A percentile compares a stretch with the other conserved stretches of the same genome.
phyloP scores from a whole-genome alignment of 2,329 filamentous ascomycete genomes.

The Stagonosporopsis rhizophila region DNA sequence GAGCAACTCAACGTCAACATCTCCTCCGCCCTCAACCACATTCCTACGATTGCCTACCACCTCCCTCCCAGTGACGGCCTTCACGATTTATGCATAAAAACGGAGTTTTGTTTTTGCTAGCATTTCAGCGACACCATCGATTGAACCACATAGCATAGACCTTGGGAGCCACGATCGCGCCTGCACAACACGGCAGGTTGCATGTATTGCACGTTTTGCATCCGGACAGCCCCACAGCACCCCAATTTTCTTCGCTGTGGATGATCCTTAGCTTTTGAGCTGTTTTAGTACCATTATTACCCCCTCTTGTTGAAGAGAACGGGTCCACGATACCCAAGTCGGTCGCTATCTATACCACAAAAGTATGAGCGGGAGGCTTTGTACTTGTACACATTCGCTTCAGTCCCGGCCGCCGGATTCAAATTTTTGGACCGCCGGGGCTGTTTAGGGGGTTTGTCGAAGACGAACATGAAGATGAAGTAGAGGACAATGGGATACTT shows the following conservation, averaged over 20 bases:
- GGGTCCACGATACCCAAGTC: conserved; percentile 23
- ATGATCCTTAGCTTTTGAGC: conserved; percentile 16
- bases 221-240: conserved; percentile 21
- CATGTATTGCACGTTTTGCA: conserved; percentile 21
- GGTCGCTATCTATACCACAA: conserved; percentile 18
- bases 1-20: conserved; percentile 17
- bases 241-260: conserved; percentile 16
- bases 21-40: conserved; percentile 26
- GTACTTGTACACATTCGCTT: conserved; percentile 44
- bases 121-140: conserved; percentile 44
- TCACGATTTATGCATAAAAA: conserved; percentile 49
- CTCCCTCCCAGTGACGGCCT: conserved; percentile 35
- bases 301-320: neutral
- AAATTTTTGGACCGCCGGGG: conserved; percentile 29
- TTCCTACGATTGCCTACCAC: conserved; percentile 35
- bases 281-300: conserved; percentile 20
- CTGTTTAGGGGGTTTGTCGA: conserved; percentile 21
- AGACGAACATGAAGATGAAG: conserved; percentile 5
- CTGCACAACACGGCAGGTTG: conserved; percentile 13
- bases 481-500: conserved; percentile 5
- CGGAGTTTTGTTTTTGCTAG: conserved; percentile 46
- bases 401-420: conserved; percentile 30
- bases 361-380: conserved; percentile 22
- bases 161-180: conserved; percentile 12
- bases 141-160: conserved; percentile 24